phyloP scores from a whole-genome alignment of 495 filamentous ascomycete genomes.

The Pyronema domesticum region DNA sequence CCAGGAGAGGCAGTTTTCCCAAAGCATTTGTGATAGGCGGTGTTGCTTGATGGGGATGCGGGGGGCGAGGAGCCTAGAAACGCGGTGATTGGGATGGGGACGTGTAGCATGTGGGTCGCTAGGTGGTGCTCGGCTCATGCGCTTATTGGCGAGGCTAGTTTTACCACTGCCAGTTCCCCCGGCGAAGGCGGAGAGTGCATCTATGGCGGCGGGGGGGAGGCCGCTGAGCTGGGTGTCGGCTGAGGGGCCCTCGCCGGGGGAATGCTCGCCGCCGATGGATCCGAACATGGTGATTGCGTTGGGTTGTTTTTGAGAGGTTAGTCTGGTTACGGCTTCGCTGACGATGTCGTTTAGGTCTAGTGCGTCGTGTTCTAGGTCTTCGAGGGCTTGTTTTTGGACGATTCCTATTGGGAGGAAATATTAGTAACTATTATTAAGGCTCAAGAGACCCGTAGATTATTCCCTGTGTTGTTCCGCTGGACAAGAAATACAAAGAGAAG shows the following conservation, averaged over 20 bases:
- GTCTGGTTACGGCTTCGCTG: constrained; percentile 66
- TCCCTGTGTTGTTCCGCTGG: background rate
- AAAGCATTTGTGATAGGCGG: constrained; percentile 47
- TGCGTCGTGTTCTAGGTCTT: constrained; percentile 66
- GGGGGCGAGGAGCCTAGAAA: background rate
- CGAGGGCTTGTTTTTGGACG: constrained; percentile 62
- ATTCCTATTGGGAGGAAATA: constrained; percentile 29
- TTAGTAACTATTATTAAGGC: background rate
- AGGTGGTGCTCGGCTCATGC: too few relatives aligned
- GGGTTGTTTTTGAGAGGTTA: constrained; percentile 56
- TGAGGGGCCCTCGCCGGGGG: constrained; percentile 23
- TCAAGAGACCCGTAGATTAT: too few relatives aligned
- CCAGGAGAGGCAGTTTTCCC: constrained; percentile 49
- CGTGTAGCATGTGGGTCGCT: background rate
- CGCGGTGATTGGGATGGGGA: background rate
- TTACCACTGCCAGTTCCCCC: too few relatives aligned
- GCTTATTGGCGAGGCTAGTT: too few relatives aligned
- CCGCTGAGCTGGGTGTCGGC: background rate
- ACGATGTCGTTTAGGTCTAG: constrained; percentile 71
- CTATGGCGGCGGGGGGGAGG: background rate
- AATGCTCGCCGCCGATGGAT: constrained; percentile 39
- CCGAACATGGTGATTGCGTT: constrained; percentile 86
- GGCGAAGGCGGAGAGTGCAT: too few relatives aligned
- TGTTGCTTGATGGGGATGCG: constrained; percentile 44
- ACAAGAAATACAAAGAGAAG: background rate